Percentiles rank a stretch among this genome's conserved stretches.
phyloP scores from a whole-genome alignment of 2,329 filamentous ascomycete species.

The Aspergillus persii region DNA sequence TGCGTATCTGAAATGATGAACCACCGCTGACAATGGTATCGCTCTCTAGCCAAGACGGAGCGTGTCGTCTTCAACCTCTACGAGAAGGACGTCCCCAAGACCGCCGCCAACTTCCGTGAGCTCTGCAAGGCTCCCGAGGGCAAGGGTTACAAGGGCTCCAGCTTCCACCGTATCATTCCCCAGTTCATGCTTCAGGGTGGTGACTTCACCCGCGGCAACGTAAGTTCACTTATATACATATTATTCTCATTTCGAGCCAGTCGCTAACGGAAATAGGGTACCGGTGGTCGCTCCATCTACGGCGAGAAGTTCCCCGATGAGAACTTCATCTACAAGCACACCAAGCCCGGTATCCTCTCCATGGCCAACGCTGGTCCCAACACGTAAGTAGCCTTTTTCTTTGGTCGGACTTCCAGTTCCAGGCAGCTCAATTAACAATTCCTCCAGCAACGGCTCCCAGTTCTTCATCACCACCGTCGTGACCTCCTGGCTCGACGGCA shows the following conservation, averaged over 20 bases:
- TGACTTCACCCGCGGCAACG: slow-evolving; percentile 91
- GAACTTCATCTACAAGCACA: slow-evolving; percentile 80
- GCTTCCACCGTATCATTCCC: slow-evolving; percentile 91
- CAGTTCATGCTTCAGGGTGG: slow-evolving; percentile 95
- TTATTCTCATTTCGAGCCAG: neutral
- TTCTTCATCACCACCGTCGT: slow-evolving; percentile 71
- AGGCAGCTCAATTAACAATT: slow-evolving; percentile 1
- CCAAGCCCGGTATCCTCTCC: slow-evolving; percentile 74
- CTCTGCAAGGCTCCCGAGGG: slow-evolving; percentile 80
- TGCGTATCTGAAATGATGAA: neutral
- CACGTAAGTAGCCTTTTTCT: slow-evolving; percentile 57
- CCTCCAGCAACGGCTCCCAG: slow-evolving; percentile 62
- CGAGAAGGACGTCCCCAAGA: slow-evolving; percentile 84
- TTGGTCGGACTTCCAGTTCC: too few relatives aligned
- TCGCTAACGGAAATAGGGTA: slow-evolving; percentile 58
- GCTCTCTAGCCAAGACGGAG: slow-evolving; percentile 62
- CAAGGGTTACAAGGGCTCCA: slow-evolving; percentile 77
- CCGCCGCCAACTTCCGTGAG: slow-evolving; percentile 77
- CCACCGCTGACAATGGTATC: slow-evolving; percentile 19
- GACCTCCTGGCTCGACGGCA: slow-evolving; percentile 65
- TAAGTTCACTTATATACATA: slow-evolving; percentile 48
- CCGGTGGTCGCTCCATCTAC: slow-evolving; percentile 91
- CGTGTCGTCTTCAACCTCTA: slow-evolving; percentile 89
- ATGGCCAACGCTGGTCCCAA: slow-evolving; percentile 96
- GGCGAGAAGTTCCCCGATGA: slow-evolving; percentile 92